Evolutionary conservation across 2,329 filamentous ascomycete species (phyloP).

Genomic region (Phialophora chinensis): DNA sequence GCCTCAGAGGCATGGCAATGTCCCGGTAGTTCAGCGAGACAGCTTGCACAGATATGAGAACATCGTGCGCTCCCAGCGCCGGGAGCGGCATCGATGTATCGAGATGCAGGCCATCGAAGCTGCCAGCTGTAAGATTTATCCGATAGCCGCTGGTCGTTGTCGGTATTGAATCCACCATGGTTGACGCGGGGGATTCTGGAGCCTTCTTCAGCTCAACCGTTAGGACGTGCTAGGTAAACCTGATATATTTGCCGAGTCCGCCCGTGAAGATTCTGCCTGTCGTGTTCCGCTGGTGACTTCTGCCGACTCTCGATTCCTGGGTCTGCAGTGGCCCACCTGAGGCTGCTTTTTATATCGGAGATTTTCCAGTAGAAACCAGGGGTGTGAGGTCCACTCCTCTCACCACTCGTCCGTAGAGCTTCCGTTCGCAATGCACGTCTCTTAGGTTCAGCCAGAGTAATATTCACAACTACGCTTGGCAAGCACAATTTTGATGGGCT

Average conservation of each 20-base stretch:
- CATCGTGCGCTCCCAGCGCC: slow-evolving; percentile 10
- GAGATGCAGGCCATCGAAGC: slow-evolving; percentile 16
- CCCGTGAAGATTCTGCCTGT: not conserved
- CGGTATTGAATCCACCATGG: slow-evolving; percentile 6
- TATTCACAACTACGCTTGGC: not conserved
- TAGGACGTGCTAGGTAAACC: not conserved
- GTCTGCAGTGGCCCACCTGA: not conserved
- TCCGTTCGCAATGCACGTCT: not conserved
- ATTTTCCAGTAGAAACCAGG: not conserved
- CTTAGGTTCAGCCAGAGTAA: not conserved
- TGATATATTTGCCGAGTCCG: not conserved
- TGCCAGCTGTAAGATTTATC: slow-evolving; percentile 12
- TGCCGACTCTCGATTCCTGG: not conserved
- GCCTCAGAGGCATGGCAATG: slow-evolving; percentile 50
- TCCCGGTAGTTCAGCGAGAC: slow-evolving; percentile 59
- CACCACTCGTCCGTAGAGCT: not conserved
- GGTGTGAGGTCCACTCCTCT: not conserved
- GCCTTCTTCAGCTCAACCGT: not conserved
- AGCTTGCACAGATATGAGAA: slow-evolving; percentile 64
- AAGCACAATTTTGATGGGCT: not conserved
- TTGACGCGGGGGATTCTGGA: not conserved
- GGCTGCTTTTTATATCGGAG: not conserved
- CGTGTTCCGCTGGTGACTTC: not conserved
- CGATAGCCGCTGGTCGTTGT: slow-evolving; percentile 9
- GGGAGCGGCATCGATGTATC: slow-evolving; percentile 6